Conservation (phyloP, 306 rosid species). For the Cotoneaster glaucophyllus region DNA sequence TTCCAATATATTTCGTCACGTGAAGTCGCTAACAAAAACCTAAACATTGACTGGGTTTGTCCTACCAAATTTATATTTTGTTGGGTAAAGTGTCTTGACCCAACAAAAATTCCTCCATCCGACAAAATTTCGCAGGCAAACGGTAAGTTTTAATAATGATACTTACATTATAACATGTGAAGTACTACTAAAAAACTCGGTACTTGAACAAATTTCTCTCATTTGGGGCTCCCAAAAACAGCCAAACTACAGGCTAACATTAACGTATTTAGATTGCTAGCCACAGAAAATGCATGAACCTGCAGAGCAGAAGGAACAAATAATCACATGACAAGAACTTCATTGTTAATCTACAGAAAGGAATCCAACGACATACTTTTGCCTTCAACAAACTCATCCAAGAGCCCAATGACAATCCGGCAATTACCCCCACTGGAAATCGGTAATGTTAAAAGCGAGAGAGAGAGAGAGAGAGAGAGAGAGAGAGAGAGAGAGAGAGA, state of each 20-base stretch:
- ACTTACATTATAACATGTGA: too few species aligned
- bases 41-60: too few species aligned
- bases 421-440: conserved; percentile 75
- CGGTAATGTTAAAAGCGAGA: not conserved
- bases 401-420: conserved; percentile 83
- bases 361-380: conserved; percentile 47
- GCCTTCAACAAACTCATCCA: conserved; percentile 73
- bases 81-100: too few species aligned
- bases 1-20: too few species aligned
- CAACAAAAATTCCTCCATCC: too few species aligned
- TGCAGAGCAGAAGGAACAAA: conserved; percentile 27
- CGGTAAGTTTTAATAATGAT: too few species aligned
- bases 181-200: too few species aligned
- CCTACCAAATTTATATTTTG: too few species aligned
- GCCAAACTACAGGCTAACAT: not conserved
- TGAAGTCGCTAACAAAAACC: too few species aligned
- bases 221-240: not conserved
- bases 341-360: conserved; percentile 5
- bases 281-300: conserved; percentile 77
- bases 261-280: not conserved
- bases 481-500: too few species aligned
- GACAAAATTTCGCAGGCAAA: too few species aligned
- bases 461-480: not conserved
- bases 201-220: not conserved
- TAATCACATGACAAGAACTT: not conserved